Percentiles rank a stretch among this genome's conserved stretches.
Conservation (phyloP, 257 asterid species). For the Penstemon eatonii region DNA sequence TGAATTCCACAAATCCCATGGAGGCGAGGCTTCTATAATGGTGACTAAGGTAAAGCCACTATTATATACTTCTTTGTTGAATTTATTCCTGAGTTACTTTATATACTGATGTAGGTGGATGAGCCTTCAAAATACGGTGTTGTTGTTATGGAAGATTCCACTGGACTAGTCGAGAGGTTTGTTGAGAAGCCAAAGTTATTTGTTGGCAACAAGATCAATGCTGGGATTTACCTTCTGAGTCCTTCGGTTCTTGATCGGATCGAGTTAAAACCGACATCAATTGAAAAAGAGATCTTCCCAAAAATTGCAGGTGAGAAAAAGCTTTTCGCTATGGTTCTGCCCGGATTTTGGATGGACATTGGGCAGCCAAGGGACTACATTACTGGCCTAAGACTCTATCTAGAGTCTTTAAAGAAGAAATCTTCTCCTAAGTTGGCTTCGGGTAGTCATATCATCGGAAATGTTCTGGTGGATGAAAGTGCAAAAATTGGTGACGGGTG, state of each 20-base stretch:
- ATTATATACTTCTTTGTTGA: neutral
- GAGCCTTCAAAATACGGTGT: constrained; percentile 95
- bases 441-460: constrained; percentile 66
- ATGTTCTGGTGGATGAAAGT: constrained; percentile 70
- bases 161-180: constrained; percentile 84
- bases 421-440: constrained; percentile 60
- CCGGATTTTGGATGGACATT: constrained; percentile 96
- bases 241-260: constrained; percentile 79
- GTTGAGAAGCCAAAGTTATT: constrained; percentile 90
- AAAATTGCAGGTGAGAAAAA: constrained; percentile 64
- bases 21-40: constrained; percentile 96
- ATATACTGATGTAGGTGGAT: constrained; percentile 59
- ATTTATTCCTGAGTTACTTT: neutral
- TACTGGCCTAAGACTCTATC: constrained; percentile 69
- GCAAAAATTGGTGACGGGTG: constrained; percentile 87
- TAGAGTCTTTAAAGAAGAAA: constrained; percentile 66
- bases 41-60: constrained; percentile 63
- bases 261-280: constrained; percentile 78
- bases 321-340: constrained; percentile 77
- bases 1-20: constrained; percentile 88
- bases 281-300: constrained; percentile 88
- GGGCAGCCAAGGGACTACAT: constrained; percentile 94
- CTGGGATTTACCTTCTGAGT: constrained; percentile 80
- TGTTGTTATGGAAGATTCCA: constrained; percentile 71
- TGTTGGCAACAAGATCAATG: constrained; percentile 91